These are phyloP conservation scores for Paracorniculantispora psalliotae DNA, from an alignment of 2,329 filamentous ascomycete species.

Conservation along the genomic window DNA sequence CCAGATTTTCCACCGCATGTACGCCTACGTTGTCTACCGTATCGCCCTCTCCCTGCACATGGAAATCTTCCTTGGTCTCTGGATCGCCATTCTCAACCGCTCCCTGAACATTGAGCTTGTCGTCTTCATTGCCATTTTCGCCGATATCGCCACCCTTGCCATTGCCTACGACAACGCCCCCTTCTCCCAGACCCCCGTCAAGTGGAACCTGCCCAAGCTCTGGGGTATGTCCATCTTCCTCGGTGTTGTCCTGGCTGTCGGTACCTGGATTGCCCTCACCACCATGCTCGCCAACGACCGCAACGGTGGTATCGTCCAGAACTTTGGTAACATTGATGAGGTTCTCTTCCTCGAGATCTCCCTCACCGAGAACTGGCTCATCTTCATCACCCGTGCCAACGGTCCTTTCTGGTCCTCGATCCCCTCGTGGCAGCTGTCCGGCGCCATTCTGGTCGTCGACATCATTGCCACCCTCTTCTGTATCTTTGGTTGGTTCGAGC, in stretches of 20 bases:
- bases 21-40: conserved; percentile 92
- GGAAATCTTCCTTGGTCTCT: conserved; percentile 85
- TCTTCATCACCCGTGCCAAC: conserved; percentile 92
- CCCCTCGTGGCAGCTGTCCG: conserved; percentile 77
- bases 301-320: conserved; percentile 82
- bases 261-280: conserved; percentile 84
- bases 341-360: conserved; percentile 88
- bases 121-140: conserved; percentile 93
- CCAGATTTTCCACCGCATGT: conserved; percentile 96
- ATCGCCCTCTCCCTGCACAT: conserved; percentile 88
- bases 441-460: conserved; percentile 76
- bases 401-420: conserved; percentile 88
- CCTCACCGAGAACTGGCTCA: conserved; percentile 91
- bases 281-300: conserved; percentile 69
- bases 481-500: conserved; percentile 76
- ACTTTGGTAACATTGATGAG: conserved; percentile 75
- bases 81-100: conserved; percentile 83
- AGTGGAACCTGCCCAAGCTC: conserved; percentile 92
- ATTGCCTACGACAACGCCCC: conserved; percentile 93
- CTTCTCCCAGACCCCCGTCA: conserved; percentile 79
- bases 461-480: conserved; percentile 81
- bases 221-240: conserved; percentile 90
- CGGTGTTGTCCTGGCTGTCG: conserved; percentile 72
- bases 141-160: conserved; percentile 84
- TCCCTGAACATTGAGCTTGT: conserved; percentile 81